These are phyloP conservation scores for Zizania palustris DNA, from an alignment of 202 grass and related monocot species.

Conservation along the genomic window DNA sequence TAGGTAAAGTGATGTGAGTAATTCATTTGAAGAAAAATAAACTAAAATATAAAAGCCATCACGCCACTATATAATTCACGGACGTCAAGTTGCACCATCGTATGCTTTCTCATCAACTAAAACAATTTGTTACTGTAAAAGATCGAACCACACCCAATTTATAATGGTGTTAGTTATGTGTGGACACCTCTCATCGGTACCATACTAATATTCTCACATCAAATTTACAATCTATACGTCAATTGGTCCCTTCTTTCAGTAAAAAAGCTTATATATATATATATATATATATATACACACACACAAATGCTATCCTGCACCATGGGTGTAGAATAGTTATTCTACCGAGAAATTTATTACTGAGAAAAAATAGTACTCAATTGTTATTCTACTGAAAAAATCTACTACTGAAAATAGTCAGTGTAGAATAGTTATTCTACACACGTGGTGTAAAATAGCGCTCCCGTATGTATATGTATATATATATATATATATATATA, in stretches of 20 bases:
- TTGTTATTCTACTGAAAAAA: too few relatives aligned
- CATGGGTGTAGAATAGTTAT: too few relatives aligned
- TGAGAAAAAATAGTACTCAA: too few relatives aligned
- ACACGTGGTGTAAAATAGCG: too few relatives aligned
- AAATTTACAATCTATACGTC: background rate
- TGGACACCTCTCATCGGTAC: background rate
- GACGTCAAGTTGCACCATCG: background rate
- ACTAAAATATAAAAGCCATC: background rate
- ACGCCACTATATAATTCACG: background rate
- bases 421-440: too few relatives aligned
- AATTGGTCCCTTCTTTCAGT: conserved; percentile 17
- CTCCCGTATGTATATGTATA: too few relatives aligned
- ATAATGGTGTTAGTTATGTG: background rate
- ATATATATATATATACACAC: too few relatives aligned
- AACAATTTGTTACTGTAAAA: background rate
- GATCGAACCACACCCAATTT: background rate
- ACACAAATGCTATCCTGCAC: too few relatives aligned
- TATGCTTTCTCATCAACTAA: background rate
- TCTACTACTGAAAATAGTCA: too few relatives aligned
- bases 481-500: too few relatives aligned
- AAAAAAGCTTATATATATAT: too few relatives aligned
- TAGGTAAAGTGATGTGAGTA: background rate
- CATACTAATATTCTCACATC: background rate
- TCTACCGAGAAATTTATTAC: too few relatives aligned
- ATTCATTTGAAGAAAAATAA: background rate